Conservation (phyloP, 805 yeast genomes). For the Phaffomyces opuntiae region DNA sequence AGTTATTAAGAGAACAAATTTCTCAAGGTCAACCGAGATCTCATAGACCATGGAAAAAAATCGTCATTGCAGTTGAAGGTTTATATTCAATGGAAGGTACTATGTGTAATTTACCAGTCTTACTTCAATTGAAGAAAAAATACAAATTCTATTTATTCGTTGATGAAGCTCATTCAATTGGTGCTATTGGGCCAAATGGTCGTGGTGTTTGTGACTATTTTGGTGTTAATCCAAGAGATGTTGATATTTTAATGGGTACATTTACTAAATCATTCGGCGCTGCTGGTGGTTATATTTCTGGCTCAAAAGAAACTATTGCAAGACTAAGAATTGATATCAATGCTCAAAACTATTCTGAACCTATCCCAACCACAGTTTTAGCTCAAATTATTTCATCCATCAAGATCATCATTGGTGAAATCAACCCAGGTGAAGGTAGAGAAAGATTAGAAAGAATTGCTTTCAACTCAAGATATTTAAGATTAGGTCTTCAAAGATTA, state of each 20-base stretch:
- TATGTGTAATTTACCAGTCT: slow-evolving; percentile 57
- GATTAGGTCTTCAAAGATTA: slow-evolving; percentile 82
- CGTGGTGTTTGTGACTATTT: slow-evolving; percentile 94
- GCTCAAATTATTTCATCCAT: slow-evolving; percentile 81
- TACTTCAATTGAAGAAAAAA: slow-evolving; percentile 71
- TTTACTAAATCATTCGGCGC: slow-evolving; percentile 98
- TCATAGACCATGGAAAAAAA: slow-evolving; percentile 94
- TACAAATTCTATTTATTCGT: slow-evolving; percentile 87
- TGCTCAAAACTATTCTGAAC: slow-evolving; percentile 73
- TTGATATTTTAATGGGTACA: slow-evolving; percentile 96
- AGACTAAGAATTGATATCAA: slow-evolving; percentile 66
- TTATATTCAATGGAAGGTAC: slow-evolving; percentile 79
- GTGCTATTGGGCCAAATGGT: slow-evolving; percentile 95
- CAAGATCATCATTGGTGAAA: slow-evolving; percentile 69
- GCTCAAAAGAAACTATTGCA: slow-evolving; percentile 59
- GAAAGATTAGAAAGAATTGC: slow-evolving; percentile 91
- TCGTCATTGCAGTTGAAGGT: slow-evolving; percentile 85
- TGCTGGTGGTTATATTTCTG: slow-evolving; percentile 97
- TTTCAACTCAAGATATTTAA: slow-evolving; percentile 87
- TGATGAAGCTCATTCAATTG: slow-evolving; percentile 98
- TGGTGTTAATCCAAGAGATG: slow-evolving; percentile 62
- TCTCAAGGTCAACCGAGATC: slow-evolving; percentile 52
- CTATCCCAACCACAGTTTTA: slow-evolving; percentile 86
- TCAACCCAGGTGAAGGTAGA: slow-evolving; percentile 88
- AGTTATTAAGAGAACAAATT: slow-evolving; percentile 66